Base-by-base conservation (phyloP, 2,329 filamentous ascomycete genomes). In the Claviceps africana region DNA sequence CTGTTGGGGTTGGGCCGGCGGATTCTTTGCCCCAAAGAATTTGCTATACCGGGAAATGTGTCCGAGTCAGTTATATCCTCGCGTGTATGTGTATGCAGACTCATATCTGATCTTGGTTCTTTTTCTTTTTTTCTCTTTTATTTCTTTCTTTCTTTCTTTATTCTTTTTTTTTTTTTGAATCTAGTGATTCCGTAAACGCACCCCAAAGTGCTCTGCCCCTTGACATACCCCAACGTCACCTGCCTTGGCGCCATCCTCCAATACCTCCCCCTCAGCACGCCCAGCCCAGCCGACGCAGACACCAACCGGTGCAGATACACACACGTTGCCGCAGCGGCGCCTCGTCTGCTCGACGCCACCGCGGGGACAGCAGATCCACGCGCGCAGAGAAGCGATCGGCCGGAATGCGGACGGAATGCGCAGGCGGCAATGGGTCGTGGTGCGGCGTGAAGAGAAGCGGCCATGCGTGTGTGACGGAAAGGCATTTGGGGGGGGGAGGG, bases 181-280 rank as follows among this genome's bases (percentile, higher is more conserved):
- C n/a, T n/a, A n/a, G n/a, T n/a, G n/a, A n/a, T n/a, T n/a, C n/a
- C n/a, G n/a, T 7, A 21, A 25, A 69, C 80, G 58, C 66, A 89
- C 86, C 83, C 79, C 67, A 91, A 71, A 60, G 83, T 88, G 64
- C 77, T 80, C 73, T 91, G 86, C 61, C 82, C 72, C 69, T 80
- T 83, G 56, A 91, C 88, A 72, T 93, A 95, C 89, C 87, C 87
- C 67, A 95, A 72, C 55, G 86, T 95, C 62, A 86, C 82, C 71
- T 95, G 88, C 66, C 87, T 89, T 44, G 71, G 71, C 59, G 73
- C 71, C 70, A 75, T 74, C 58, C 59, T 60, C 54, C 51, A 56
- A 44, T 55, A 21, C 51, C 48, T 57, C 39, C 42, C 33, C 22
- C 47, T 6, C 10, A 31, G 37, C 31, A 51, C 46, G 37, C 51